Conservation (phyloP, 768 basidiomycete species). For the Lactarius quietus region DNA sequence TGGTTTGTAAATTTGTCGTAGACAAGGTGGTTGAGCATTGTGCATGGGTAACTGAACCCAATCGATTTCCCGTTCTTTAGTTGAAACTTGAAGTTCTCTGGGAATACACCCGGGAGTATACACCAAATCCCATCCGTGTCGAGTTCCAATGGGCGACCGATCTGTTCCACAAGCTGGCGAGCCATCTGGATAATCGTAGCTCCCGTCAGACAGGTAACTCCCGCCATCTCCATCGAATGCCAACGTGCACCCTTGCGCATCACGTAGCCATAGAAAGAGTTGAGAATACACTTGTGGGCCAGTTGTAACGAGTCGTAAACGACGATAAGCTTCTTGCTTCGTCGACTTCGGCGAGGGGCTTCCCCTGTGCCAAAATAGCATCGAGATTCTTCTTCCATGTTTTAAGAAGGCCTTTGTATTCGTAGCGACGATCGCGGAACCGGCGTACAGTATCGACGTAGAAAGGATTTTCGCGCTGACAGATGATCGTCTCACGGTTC, state of each 20-base stretch:
- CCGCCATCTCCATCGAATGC: constrained; percentile 99
- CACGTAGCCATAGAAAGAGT: constrained; percentile 99
- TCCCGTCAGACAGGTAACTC: constrained; percentile 96
- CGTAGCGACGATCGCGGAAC: constrained; percentile 96
- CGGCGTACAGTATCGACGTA: constrained; percentile 97
- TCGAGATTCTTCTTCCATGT: constrained; percentile 99
- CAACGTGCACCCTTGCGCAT: constrained; percentile 99
- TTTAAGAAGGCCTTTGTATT: constrained; percentile 98
- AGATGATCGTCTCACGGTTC: constrained; percentile 90
- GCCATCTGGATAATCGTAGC: constrained; percentile 99
- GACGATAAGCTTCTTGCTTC: constrained; percentile 99
- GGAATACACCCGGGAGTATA: constrained; percentile 97
- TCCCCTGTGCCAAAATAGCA: constrained; percentile 57
- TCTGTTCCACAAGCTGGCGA: constrained; percentile 92
- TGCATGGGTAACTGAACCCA: constrained; percentile 93
- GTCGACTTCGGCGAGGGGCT: constrained; percentile 80
- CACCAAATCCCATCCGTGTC: constrained; percentile 99
- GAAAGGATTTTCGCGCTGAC: constrained; percentile 97
- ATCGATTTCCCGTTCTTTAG: constrained; percentile 83
- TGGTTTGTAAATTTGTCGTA: constrained; percentile 95
- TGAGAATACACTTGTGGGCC: constrained; percentile 99
- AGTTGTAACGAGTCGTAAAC: constrained; percentile 97
- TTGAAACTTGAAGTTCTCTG: constrained; percentile 97
- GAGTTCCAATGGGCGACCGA: constrained; percentile 93
- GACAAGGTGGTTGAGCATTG: constrained; percentile 98